A percentile compares a stretch with the other conserved stretches of the same genome.
These are phyloP conservation scores for Calocybe indica DNA, from an alignment of 768 basidiomycete genomes.

Conservation along the genomic window DNA sequence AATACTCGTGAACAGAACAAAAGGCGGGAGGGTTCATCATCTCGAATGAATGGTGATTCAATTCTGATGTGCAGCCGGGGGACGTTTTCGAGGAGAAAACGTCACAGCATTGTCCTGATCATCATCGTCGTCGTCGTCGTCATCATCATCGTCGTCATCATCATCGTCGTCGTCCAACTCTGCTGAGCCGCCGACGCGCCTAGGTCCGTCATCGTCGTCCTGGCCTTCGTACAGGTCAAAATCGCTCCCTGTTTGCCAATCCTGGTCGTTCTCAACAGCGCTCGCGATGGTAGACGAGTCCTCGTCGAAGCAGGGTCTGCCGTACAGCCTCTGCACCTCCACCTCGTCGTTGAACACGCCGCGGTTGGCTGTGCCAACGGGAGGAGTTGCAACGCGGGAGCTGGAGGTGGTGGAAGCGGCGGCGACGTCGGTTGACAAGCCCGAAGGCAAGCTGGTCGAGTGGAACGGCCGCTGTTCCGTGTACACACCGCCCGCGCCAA, in stretches of 20 bases:
- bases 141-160: slow-evolving; percentile 8
- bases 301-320: slow-evolving; percentile 30
- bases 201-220: slow-evolving; percentile 6
- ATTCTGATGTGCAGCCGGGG: background rate
- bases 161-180: background rate
- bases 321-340: slow-evolving; percentile 14
- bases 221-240: slow-evolving; percentile 22
- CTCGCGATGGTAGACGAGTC: slow-evolving; percentile 50
- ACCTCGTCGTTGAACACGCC: slow-evolving; percentile 9
- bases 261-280: slow-evolving; percentile 18
- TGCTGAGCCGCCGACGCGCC: background rate
- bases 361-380: background rate
- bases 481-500: slow-evolving; percentile 9
- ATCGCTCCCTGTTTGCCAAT: slow-evolving; percentile 14
- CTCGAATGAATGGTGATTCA: too few species aligned
- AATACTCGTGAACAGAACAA: background rate
- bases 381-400: too few species aligned
- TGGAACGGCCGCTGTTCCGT: slow-evolving; percentile 7
- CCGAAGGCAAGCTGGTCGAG: slow-evolving; percentile 11
- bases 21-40: background rate
- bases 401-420: background rate
- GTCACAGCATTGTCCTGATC: slow-evolving; percentile 22
- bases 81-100: slow-evolving; percentile 23
- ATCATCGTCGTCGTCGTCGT: slow-evolving; percentile 13
- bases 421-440: slow-evolving; percentile 5